Percentiles rank a stretch among this genome's conserved stretches.
These are phyloP conservation scores for Lasiosphaeria hispida DNA, from an alignment of 495 filamentous ascomycete genomes.

Conservation along the genomic window DNA sequence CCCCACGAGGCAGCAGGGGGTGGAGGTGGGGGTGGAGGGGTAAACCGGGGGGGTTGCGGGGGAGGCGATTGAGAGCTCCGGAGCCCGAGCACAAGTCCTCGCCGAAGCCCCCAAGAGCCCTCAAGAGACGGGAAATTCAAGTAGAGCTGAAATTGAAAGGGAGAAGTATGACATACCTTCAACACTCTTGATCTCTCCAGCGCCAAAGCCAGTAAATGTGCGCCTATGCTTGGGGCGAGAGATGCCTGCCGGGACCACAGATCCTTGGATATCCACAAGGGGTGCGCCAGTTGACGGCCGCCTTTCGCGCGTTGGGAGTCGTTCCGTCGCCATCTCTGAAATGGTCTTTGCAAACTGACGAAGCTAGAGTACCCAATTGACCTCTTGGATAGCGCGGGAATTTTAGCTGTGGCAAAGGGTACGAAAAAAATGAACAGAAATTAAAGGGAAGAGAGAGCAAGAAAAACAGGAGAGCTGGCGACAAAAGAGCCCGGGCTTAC, in stretches of 20 bases:
- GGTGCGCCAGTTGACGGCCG: constrained; percentile 77
- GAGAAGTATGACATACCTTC: constrained; percentile 56
- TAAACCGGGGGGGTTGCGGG: too few species aligned
- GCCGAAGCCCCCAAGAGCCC: background rate
- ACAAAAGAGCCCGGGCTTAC: background rate
- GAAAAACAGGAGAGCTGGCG: background rate
- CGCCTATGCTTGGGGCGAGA: constrained; percentile 92
- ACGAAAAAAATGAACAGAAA: background rate
- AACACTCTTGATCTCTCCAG: constrained; percentile 86
- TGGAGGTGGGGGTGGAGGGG: constrained; percentile 17
- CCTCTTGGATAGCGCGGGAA: background rate
- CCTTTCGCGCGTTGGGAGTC: constrained; percentile 47
- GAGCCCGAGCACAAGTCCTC: background rate
- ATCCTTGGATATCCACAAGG: constrained; percentile 76
- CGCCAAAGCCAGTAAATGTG: constrained; percentile 87
- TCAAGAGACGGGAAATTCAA: too few species aligned
- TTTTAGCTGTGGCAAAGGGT: background rate
- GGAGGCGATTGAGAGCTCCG: background rate
- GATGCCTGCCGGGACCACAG: constrained; percentile 66
- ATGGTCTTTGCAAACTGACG: background rate
- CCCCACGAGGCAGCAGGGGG: constrained; percentile 16
- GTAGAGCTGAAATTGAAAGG: background rate
- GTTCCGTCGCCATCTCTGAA: constrained; percentile 36
- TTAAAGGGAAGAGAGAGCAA: background rate
- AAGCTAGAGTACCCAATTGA: background rate